phyloP scores from a whole-genome alignment of 805 yeast species.

The Yamadazyma laniorum region DNA sequence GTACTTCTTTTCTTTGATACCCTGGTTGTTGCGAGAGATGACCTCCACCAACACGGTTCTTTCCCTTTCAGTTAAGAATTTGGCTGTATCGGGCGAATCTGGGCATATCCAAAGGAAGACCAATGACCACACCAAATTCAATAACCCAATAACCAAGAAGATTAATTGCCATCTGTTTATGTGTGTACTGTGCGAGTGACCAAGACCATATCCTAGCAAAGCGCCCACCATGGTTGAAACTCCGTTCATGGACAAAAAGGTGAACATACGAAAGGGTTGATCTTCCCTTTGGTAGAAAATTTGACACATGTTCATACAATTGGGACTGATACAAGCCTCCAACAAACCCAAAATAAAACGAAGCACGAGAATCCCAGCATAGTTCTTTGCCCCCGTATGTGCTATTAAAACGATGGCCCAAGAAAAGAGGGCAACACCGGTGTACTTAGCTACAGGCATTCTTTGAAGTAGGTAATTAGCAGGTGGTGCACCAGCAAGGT shows the following conservation, averaged over 20 bases:
- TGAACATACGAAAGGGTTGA: slow-evolving; percentile 28
- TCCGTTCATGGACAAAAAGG: slow-evolving; percentile 28
- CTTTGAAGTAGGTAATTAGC: slow-evolving; percentile 20
- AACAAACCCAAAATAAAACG: slow-evolving; percentile 42
- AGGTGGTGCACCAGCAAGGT: slow-evolving; percentile 20
- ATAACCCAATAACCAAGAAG: slow-evolving; percentile 20
- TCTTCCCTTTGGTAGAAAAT: slow-evolving; percentile 28
- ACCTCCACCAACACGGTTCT: slow-evolving; percentile 20
- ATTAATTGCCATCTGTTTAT: slow-evolving; percentile 27
- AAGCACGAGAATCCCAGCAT: slow-evolving; percentile 32
- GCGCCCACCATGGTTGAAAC: slow-evolving; percentile 26
- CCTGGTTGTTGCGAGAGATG: slow-evolving; percentile 23
- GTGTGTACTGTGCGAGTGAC: slow-evolving; percentile 22
- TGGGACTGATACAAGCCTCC: slow-evolving; percentile 36
- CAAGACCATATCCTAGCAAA: slow-evolving; percentile 28
- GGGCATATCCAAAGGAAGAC: slow-evolving; percentile 20
- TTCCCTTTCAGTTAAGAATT: slow-evolving; percentile 33
- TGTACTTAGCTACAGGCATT: slow-evolving; percentile 20
- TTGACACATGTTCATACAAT: slow-evolving; percentile 33
- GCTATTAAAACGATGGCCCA: slow-evolving; percentile 24
- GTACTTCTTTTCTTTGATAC: slow-evolving; percentile 23
- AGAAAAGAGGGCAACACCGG: slow-evolving; percentile 16
- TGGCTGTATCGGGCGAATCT: slow-evolving; percentile 28
- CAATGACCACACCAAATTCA: slow-evolving; percentile 19
- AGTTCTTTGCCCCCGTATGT: slow-evolving; percentile 32